phyloP scores from a whole-genome alignment of 1,139 yeast genomes.

The Trichomonascaceae sp. region DNA sequence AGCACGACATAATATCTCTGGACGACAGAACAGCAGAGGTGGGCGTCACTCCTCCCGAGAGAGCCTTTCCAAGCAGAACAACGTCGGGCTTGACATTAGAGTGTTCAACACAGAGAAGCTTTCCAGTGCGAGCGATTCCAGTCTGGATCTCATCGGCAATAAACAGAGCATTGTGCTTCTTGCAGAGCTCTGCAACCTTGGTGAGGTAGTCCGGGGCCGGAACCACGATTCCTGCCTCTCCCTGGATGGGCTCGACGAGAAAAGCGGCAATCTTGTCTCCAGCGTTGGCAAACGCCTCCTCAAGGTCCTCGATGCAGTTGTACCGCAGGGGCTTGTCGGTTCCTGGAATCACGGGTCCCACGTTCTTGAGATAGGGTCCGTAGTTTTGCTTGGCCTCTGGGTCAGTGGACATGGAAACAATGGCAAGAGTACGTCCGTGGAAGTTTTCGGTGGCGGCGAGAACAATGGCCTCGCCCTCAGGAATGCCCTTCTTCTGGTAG shows the following conservation, averaged over 20 bases:
- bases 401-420: constrained; percentile 92
- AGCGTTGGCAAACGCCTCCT: constrained; percentile 66
- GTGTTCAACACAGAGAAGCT: constrained; percentile 85
- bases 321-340: constrained; percentile 24
- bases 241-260: constrained; percentile 91
- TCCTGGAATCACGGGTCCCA: constrained; percentile 68
- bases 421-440: constrained; percentile 95
- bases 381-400: constrained; percentile 81
- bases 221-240: constrained; percentile 96
- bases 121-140: constrained; percentile 95
- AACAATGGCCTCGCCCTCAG: constrained; percentile 72
- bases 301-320: constrained; percentile 64
- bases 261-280: constrained; percentile 91
- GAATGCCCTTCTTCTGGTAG: constrained; percentile 73
- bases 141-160: constrained; percentile 97
- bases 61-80: constrained; percentile 82
- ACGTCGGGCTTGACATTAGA: constrained; percentile 75
- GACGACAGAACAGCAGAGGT: constrained; percentile 86
- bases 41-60: constrained; percentile 90
- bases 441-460: constrained; percentile 80
- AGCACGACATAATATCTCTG: constrained; percentile 74
- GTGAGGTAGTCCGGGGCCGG: constrained; percentile 76
- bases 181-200: constrained; percentile 62
- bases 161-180: constrained; percentile 68
- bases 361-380: constrained; percentile 80